phyloP scores from a whole-genome alignment of 1,284 basidiomycete species.

The Tremellales sp. region DNA sequence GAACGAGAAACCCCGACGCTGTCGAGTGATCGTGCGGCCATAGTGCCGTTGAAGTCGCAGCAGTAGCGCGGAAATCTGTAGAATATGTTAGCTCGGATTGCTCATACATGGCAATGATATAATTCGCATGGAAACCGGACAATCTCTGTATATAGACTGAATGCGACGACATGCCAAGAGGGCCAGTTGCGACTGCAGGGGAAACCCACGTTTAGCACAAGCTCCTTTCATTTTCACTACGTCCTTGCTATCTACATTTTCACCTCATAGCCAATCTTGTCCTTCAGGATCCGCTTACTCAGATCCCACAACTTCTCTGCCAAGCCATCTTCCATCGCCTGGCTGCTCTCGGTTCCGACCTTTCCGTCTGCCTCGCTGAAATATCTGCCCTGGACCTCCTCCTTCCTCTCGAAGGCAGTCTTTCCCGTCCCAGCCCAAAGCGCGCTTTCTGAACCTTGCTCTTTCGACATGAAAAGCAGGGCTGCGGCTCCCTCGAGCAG shows the following conservation, averaged over 20 bases:
- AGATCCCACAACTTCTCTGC: slow-evolving; percentile 37
- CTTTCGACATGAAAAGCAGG: slow-evolving; percentile 38
- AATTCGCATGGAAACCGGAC: too few species aligned
- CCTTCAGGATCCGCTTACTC: slow-evolving; percentile 31
- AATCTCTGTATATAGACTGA: too few species aligned
- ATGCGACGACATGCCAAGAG: too few species aligned
- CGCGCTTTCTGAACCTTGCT: slow-evolving; percentile 39
- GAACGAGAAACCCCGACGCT: slow-evolving; percentile 28
- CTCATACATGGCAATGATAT: too few species aligned
- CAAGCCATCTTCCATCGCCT: slow-evolving; percentile 33
- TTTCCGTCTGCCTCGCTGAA: slow-evolving; percentile 38
- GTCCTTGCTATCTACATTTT: too few species aligned
- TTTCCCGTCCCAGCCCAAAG: slow-evolving; percentile 35
- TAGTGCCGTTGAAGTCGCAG: too few species aligned
- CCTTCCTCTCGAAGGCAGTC: slow-evolving; percentile 18
- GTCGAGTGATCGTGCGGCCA: too few species aligned
- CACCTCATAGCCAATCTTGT: slow-evolving; percentile 34
- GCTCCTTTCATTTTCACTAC: too few species aligned
- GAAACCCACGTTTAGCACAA: too few species aligned
- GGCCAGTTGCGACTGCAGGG: too few species aligned
- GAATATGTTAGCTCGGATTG: too few species aligned
- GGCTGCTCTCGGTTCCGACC: slow-evolving; percentile 32
- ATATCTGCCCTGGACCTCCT: slow-evolving; percentile 35
- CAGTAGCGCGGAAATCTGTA: too few species aligned
- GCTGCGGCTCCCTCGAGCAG: slow-evolving; percentile 27